Conservation (phyloP, 768 basidiomycete genomes). For the Tricholoma flavovirens region DNA sequence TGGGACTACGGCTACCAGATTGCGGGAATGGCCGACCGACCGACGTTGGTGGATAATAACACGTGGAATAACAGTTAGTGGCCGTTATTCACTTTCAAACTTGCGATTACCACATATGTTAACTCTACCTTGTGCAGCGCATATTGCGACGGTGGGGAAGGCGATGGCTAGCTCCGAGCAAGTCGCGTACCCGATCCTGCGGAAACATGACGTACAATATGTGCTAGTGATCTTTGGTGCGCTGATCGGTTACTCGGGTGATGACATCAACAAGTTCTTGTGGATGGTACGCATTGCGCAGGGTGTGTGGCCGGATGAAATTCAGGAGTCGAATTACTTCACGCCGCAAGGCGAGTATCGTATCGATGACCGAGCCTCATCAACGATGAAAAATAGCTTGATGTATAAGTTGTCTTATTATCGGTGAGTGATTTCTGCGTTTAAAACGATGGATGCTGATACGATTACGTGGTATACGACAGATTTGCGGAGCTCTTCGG, state of each 20-base stretch:
- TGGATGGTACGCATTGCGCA: constrained; percentile 98
- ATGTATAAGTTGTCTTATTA: constrained; percentile 99
- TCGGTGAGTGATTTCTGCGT: constrained; percentile 39
- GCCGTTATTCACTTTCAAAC: neutral
- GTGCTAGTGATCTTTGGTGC: constrained; percentile 97
- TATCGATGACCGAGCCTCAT: constrained; percentile 78
- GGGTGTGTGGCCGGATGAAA: constrained; percentile 97
- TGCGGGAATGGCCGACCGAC: constrained; percentile 96
- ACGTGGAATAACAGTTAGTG: constrained; percentile 98
- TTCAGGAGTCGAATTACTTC: constrained; percentile 93
- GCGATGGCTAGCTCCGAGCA: constrained; percentile 95
- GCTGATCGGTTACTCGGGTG: constrained; percentile 93
- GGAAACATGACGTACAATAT: constrained; percentile 97
- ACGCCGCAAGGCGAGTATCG: constrained; percentile 90
- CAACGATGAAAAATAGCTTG: constrained; percentile 89
- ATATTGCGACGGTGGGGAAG: constrained; percentile 98
- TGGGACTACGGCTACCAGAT: constrained; percentile 99
- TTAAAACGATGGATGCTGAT: neutral
- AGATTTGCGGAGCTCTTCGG: constrained; percentile 90
- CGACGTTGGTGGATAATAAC: constrained; percentile 97
- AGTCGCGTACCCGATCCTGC: constrained; percentile 92
- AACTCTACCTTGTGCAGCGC: constrained; percentile 45
- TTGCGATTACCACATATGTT: neutral
- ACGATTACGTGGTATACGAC: constrained; percentile 7
- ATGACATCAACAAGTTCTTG: constrained; percentile 99